These are phyloP conservation scores for Kwoniella shandongensis DNA, from an alignment of 768 basidiomycete genomes.

Conservation along the genomic window DNA sequence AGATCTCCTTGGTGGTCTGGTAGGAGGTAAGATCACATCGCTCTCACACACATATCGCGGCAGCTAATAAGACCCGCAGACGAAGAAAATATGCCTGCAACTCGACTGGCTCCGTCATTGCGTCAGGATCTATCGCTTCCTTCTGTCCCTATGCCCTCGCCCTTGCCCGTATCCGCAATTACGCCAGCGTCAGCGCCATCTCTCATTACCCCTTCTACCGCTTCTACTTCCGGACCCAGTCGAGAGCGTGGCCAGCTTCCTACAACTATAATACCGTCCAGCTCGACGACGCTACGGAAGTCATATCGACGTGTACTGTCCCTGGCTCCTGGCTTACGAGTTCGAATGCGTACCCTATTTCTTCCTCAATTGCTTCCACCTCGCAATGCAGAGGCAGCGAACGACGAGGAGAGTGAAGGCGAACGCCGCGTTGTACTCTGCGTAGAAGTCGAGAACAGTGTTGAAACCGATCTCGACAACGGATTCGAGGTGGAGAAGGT, in stretches of 20 bases:
- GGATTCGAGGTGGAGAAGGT: slow-evolving; percentile 77
- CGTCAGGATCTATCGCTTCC: slow-evolving; percentile 69
- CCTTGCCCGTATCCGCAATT: slow-evolving; percentile 38
- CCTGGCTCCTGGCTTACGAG: slow-evolving; percentile 77
- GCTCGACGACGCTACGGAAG: slow-evolving; percentile 69
- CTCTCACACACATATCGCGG: no score
- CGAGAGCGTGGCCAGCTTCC: slow-evolving; percentile 30
- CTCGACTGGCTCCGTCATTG: slow-evolving; percentile 68
- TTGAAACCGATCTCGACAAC: slow-evolving; percentile 49
- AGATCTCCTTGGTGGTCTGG: slow-evolving; percentile 61
- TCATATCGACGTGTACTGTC: slow-evolving; percentile 77
- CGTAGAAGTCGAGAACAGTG: slow-evolving; percentile 80
- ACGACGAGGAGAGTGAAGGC: slow-evolving; percentile 60
- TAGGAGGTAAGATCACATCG: slow-evolving; percentile 58
- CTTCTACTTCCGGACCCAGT: slow-evolving; percentile 54
- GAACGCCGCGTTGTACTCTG: slow-evolving; percentile 86
- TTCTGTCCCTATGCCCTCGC: slow-evolving; percentile 54
- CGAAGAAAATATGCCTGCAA: slow-evolving; percentile 60
- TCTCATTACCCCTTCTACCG: slow-evolving; percentile 59
- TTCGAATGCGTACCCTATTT: slow-evolving; percentile 92
- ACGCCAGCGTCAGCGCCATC: slow-evolving; percentile 48
- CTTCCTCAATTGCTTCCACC: slow-evolving; percentile 78
- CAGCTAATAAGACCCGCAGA: slow-evolving; percentile 19
- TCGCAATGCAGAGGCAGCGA: slow-evolving; percentile 33
- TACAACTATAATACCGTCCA: slow-evolving; percentile 43